A percentile compares a stretch with the other conserved stretches of the same genome.
These are phyloP conservation scores for Phytophthora hibernalis DNA, from an alignment of 352 stramenopile species.

Conservation along the genomic window DNA sequence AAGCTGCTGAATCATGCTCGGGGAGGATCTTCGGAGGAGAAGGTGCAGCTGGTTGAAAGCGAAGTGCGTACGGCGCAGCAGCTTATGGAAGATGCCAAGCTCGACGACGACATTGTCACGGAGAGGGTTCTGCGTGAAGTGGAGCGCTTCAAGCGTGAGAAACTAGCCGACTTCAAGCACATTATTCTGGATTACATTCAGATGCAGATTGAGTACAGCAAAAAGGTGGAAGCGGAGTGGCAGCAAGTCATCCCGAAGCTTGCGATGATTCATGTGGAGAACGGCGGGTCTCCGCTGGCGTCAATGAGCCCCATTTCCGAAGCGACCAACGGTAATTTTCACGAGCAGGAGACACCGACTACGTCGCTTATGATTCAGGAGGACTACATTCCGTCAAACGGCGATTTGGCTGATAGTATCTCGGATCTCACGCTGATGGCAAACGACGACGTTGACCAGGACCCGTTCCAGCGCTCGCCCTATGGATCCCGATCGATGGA, in stretches of 20 bases:
- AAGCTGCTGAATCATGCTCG: slow-evolving; percentile 74
- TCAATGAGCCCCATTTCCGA: slow-evolving; percentile 53
- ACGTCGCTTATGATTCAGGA: slow-evolving; percentile 63
- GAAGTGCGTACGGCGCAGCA: slow-evolving; percentile 86
- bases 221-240: slow-evolving; percentile 90
- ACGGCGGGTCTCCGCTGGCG: slow-evolving; percentile 32
- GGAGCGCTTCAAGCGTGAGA: slow-evolving; percentile 97
- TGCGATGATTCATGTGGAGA: slow-evolving; percentile 75
- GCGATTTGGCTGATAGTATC: slow-evolving; percentile 56
- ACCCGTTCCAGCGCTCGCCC: slow-evolving; percentile 39
- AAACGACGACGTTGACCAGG: slow-evolving; percentile 38
- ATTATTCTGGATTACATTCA: slow-evolving; percentile 98
- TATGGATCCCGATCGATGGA: slow-evolving; percentile 39
- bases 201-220: slow-evolving; percentile 97
- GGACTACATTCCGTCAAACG: slow-evolving; percentile 76
- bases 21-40: slow-evolving; percentile 65
- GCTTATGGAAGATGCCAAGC: slow-evolving; percentile 86
- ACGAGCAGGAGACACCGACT: slow-evolving; percentile 19
- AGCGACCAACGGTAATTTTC: slow-evolving; percentile 21
- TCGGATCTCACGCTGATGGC: slow-evolving; percentile 61
- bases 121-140: slow-evolving; percentile 96
- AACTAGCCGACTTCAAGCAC: slow-evolving; percentile 94
- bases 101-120: slow-evolving; percentile 95
- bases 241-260: slow-evolving; percentile 79
- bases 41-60: slow-evolving; percentile 88